phyloP scores from a whole-genome alignment of 1,284 basidiomycete genomes.

The Moesziomyces globuligerus region DNA sequence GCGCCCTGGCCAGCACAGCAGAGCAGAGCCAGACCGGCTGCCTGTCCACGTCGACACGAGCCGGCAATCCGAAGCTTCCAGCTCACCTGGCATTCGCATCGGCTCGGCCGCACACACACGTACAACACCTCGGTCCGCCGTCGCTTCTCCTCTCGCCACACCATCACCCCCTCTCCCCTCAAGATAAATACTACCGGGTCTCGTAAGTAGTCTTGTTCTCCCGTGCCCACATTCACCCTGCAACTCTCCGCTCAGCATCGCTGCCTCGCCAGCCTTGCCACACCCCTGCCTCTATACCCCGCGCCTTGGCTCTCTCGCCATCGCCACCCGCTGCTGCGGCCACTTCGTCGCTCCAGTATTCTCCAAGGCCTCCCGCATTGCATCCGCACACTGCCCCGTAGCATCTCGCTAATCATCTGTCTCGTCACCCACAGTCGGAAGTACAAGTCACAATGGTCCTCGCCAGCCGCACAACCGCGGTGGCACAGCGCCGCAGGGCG shows the following conservation, averaged over 20 bases:
- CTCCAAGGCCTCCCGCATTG: background rate
- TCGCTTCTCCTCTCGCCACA: slow-evolving; percentile 5
- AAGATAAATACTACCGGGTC: slow-evolving; percentile 40
- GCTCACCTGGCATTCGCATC: slow-evolving; percentile 17
- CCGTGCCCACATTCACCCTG: background rate
- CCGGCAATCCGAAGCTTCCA: slow-evolving; percentile 33
- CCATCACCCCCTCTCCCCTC: slow-evolving; percentile 30
- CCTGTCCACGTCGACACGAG: slow-evolving; percentile 32
- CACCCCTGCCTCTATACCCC: slow-evolving; percentile 3
- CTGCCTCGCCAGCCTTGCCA: slow-evolving; percentile 6
- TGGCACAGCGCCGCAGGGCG: slow-evolving; percentile 43
- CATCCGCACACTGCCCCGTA: background rate
- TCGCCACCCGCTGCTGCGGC: slow-evolving; percentile 1
- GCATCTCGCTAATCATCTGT: slow-evolving; percentile 5
- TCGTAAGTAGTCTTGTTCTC: slow-evolving; percentile 17
- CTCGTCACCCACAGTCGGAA: slow-evolving; percentile 23
- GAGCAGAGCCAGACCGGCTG: background rate
- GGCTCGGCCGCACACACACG: background rate
- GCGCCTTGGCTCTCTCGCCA: background rate
- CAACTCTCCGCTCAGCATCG: background rate
- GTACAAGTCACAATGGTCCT: slow-evolving; percentile 34
- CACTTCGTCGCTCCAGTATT: slow-evolving; percentile 2
- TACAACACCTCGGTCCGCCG: background rate
- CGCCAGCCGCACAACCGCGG: slow-evolving; percentile 38
- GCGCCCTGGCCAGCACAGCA: background rate